Evolutionary conservation across 768 basidiomycete species (phyloP), one percentile per base, ranked within the genome.

Genomic region (Agaricus subrufescens): DNA sequence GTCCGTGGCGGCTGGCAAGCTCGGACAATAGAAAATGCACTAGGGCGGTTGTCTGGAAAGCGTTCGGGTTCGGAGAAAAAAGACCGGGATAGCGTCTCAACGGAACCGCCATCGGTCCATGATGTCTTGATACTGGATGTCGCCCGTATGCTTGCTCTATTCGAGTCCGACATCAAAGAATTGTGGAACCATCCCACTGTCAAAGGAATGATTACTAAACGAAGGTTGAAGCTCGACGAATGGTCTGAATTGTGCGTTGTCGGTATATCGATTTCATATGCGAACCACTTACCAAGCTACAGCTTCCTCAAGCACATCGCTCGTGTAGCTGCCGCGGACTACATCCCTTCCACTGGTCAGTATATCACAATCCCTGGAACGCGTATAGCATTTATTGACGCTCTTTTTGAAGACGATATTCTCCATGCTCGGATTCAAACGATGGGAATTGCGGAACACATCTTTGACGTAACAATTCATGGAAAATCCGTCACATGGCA

Each of bases 371-470:
- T 42, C 38, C 52, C 43, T 53, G 54, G 4, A 30, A 5, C 26
- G 15, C 45, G 55, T 53, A 29, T 40, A 63, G 65, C 67, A 70
- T 71, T 68, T 67, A 65, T 61, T 68, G 53, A 71, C 56, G 34
- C 56, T 47, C 12, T 63, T 60, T 26, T 60, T 44, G 25, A 58
- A 90, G 91, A 93, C 67, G 91, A 94, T 64, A 91, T 94, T 54
- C 75, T 94, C 15, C 89, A 91, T 65, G 90, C 89, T n/a, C 86
- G 91, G 37, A 87, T 94, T 52, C 92, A 92, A 65, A 94, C 91
- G 6, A 91, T 94, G 85, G 91, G 91, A 0, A 86, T 94, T 3
- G 80, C 88, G 0, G 91, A 93, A 67, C 90, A 93, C 61, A 75
- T 85, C 30, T 93, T 93, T 62, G 88, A 90, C 53, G 86, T 93